Evolutionary conservation across 352 stramenopile species (phyloP), one percentile per base, ranked within the genome.

Genomic region (Globisporangium okanoganense): DNA sequence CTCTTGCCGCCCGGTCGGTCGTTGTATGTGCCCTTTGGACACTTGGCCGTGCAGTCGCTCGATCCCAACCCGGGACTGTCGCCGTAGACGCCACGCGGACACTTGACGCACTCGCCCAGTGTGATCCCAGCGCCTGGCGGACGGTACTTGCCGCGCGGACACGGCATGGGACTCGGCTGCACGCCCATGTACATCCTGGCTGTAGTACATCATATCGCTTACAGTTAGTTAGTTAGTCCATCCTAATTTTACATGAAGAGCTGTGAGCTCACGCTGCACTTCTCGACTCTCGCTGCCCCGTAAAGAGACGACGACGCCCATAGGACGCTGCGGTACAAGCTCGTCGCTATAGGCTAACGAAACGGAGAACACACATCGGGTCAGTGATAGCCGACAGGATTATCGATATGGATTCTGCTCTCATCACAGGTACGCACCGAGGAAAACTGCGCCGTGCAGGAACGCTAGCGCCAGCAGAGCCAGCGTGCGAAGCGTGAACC

Each of bases 21-120:
- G 59, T 87, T 86, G 69, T 83, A 90, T 2, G 78, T 87, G 12
- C 80, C 83, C 58, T 89, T 90, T 4, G 82, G 82, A 52, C 82
- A 92, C 62, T 79, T 83, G 38, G 79, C 78, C 0, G 77, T 87
- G 65, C 83, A 93, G 45, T 76, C 75, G 27, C 76, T 85, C 3
- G 83, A 82, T 6, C 72, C 70, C 13, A 93, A 60, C 0, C 81
- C 83, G 0, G 79, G 78, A 20, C 73, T 85, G 44, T 86, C 78
- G 14, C 83, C 83, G 41, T 93, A 93, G 1, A 93, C 81, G 3
- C 83, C 81, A 8, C 81, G 81, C 8, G 83, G 83, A 52, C 83
- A 93, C 45, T 78, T 78, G 31, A 84, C 76, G 58, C 83, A 93
- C 62, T 93, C 83, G 2, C 68, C 72, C 2, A 84, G 40, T 3